A percentile compares a stretch with the other conserved stretches of the same genome.
Conservation (phyloP, 495 filamentous ascomycete genomes). For the Penicillium lagena region DNA sequence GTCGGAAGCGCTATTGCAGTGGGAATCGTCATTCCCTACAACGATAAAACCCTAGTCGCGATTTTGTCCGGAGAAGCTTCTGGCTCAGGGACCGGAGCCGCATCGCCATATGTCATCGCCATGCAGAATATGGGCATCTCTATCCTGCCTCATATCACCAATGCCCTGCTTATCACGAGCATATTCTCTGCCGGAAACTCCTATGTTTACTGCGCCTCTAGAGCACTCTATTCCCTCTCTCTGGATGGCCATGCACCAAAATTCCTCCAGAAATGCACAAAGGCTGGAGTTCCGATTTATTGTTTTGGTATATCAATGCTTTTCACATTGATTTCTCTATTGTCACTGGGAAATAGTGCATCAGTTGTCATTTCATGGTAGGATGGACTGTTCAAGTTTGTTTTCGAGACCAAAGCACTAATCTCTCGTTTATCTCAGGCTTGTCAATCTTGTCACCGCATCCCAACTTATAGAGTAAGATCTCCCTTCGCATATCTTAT, state of each 20-base stretch:
- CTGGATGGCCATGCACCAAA: conserved; percentile 56
- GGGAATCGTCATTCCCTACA: too few relatives aligned
- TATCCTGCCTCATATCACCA: conserved; percentile 65
- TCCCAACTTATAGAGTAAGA: conserved; percentile 24
- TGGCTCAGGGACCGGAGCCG: conserved; percentile 46
- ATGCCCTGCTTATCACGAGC: conserved; percentile 63
- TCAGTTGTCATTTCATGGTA: too few relatives aligned
- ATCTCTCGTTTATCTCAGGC: conserved; percentile 7
- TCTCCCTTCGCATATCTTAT: conserved; percentile 1
- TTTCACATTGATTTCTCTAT: too few relatives aligned
- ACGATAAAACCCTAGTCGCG: too few relatives aligned
- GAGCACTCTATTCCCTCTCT: conserved; percentile 65
- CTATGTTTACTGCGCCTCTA: conserved; percentile 69
- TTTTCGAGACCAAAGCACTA: conserved; percentile 18
- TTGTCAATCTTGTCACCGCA: conserved; percentile 24
- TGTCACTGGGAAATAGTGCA: too few relatives aligned
- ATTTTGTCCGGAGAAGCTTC: conserved; percentile 3
- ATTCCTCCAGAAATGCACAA: conserved; percentile 44
- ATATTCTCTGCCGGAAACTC: conserved; percentile 77
- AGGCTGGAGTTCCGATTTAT: conserved; percentile 38
- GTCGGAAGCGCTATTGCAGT: conserved; percentile 52
- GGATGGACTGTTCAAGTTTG: conserved; percentile 9
- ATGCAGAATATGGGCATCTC: conserved; percentile 65
- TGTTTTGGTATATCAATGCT: too few relatives aligned
- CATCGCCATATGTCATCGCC: conserved; percentile 72